A percentile compares a stretch with the other conserved stretches of the same genome.
These are phyloP conservation scores for Seiridium unicorne DNA, from an alignment of 2,329 filamentous ascomycete species.

Conservation along the genomic window DNA sequence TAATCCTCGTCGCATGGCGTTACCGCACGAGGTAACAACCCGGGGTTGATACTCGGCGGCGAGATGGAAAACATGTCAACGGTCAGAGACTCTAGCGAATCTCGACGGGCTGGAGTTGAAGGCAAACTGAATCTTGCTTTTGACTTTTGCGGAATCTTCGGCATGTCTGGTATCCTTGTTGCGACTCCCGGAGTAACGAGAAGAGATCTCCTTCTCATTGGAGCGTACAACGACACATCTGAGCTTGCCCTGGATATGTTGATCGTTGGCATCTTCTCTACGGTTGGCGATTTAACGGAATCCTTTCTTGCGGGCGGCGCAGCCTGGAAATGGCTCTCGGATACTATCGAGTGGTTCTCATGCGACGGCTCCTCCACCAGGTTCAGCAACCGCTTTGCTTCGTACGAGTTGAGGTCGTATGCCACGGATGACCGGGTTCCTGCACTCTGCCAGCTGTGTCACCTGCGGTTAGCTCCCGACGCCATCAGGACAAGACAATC, in stretches of 20 bases:
- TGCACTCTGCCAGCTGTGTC: constrained; percentile 24
- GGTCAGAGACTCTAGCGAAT: constrained; percentile 17
- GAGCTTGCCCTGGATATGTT: constrained; percentile 41
- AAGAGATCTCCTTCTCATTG: constrained; percentile 29
- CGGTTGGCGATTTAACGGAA: constrained; percentile 26
- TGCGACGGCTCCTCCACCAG: constrained; percentile 31
- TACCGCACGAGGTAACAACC: constrained; percentile 32
- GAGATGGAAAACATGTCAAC: constrained; percentile 18
- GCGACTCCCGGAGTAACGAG: constrained; percentile 27
- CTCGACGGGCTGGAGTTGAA: constrained; percentile 18
- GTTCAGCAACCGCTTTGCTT: constrained; percentile 41
- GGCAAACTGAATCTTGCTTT: constrained; percentile 19
- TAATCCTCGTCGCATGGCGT: constrained; percentile 58
- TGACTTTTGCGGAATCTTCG: constrained; percentile 10
- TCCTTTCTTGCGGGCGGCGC: constrained; percentile 35
- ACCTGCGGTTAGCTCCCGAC: background rate
- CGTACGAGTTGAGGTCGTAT: constrained; percentile 43
- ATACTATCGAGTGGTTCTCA: constrained; percentile 30
- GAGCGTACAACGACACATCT: constrained; percentile 33
- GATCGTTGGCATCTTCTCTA: constrained; percentile 18
- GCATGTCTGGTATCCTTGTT: constrained; percentile 19
- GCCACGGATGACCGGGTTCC: constrained; percentile 37
- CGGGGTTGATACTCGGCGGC: constrained; percentile 17
- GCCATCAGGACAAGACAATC: background rate
- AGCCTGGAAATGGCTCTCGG: constrained; percentile 32